phyloP scores from a whole-genome alignment of 1,139 yeast species.

The Meyerozyma athensensis region DNA sequence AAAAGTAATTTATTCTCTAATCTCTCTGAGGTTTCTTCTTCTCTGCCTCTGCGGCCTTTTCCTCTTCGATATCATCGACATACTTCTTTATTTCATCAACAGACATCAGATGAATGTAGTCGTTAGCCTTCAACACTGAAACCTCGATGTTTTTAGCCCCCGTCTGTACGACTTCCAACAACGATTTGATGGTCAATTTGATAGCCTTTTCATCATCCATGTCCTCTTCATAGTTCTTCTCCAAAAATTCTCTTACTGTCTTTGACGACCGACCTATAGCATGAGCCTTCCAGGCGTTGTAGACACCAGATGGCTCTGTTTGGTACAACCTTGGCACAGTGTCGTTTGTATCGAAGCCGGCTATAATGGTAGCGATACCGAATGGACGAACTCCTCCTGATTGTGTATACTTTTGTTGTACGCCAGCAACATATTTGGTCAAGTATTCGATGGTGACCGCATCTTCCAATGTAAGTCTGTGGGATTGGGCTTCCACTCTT shows the following conservation, averaged over 20 bases:
- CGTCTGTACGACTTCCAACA: conserved; percentile 94
- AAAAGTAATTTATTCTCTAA: conserved; percentile 5
- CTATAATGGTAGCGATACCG: conserved; percentile 91
- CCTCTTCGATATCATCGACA: conserved; percentile 84
- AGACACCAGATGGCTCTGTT: conserved; percentile 97
- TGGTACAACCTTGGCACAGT: conserved; percentile 77
- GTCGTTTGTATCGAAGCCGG: conserved; percentile 91
- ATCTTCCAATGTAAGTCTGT: conserved; percentile 87
- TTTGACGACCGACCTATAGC: conserved; percentile 95
- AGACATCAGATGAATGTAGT: conserved; percentile 48
- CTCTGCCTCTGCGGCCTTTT: conserved; percentile 86
- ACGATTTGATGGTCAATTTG: conserved; percentile 76
- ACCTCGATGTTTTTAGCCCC: conserved; percentile 96
- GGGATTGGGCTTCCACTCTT: conserved; percentile 96
- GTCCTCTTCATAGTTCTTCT: conserved; percentile 79
- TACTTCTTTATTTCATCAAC: conserved; percentile 71
- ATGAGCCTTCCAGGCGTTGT: conserved; percentile 98
- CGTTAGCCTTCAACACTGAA: conserved; percentile 74
- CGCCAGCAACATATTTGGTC: conserved; percentile 93
- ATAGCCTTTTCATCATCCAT: conserved; percentile 69
- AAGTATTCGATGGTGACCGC: conserved; percentile 89
- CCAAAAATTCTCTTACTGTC: conserved; percentile 93
- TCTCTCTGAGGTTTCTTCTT: conserved; percentile 67
- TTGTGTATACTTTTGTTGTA: conserved; percentile 96
- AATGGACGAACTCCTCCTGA: conserved; percentile 96